Evolutionary conservation across 139 green algal species (phyloP).

Genomic region (Chlorella sp.): DNA sequence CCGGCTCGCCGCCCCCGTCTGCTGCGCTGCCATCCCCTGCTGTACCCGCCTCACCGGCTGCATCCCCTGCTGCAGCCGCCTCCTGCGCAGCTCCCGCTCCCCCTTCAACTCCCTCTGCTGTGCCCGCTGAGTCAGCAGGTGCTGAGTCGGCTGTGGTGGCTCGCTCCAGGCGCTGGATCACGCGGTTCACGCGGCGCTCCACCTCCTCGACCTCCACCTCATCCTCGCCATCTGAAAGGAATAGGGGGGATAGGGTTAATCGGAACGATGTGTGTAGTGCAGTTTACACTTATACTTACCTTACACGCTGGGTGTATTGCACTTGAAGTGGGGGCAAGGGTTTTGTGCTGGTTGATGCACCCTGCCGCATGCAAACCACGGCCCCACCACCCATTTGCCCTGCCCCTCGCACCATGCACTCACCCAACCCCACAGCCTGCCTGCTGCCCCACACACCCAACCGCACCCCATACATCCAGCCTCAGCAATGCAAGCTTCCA

Average conservation of each 20-base stretch:
- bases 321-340: too few species aligned
- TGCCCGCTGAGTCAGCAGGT: background rate
- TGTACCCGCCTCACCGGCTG: background rate
- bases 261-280: too few species aligned
- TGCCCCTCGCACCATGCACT: background rate
- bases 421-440: background rate
- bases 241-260: too few species aligned
- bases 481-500: too few species aligned
- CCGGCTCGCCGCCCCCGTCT: background rate
- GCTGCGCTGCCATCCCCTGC: background rate
- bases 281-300: too few species aligned
- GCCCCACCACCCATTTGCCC: background rate
- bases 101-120: background rate
- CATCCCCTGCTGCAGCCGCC: background rate
- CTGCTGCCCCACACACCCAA: background rate
- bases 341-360: too few species aligned
- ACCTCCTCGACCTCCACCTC: slow-evolving; percentile 40
- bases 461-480: too few species aligned
- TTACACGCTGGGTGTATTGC: too few species aligned
- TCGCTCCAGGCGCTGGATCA: slow-evolving; percentile 22
- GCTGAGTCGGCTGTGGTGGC: background rate
- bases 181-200: slow-evolving; percentile 38
- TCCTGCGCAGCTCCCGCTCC: background rate
- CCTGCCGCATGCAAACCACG: too few species aligned
- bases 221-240: slow-evolving; percentile 13